Conservation (phyloP, 345 rosid species). For the Iberis pinnata region DNA sequence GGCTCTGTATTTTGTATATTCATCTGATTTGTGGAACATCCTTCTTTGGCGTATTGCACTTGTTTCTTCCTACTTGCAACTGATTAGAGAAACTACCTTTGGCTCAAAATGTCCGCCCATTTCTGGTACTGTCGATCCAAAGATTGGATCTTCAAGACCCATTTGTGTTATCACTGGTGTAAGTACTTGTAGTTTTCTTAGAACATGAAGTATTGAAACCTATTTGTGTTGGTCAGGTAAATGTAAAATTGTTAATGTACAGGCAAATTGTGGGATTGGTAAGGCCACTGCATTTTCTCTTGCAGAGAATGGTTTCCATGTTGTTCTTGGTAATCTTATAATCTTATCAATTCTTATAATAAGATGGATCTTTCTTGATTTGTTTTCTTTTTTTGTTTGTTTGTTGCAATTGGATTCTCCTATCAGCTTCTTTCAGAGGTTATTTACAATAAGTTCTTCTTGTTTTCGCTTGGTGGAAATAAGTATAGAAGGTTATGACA, state of each 20-base stretch:
- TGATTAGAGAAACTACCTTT: slow-evolving; percentile 37
- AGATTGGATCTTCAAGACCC: slow-evolving; percentile 30
- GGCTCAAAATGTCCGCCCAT: slow-evolving; percentile 20
- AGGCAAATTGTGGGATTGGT: slow-evolving; percentile 82
- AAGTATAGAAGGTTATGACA: slow-evolving; percentile 56
- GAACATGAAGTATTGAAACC: too few relatives aligned
- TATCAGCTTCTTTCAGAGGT: slow-evolving; percentile 47
- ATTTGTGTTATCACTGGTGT: slow-evolving; percentile 74
- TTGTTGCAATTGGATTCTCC: slow-evolving; percentile 63
- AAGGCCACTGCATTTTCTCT: slow-evolving; percentile 64
- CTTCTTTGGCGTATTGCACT: slow-evolving; percentile 51
- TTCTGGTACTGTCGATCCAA: slow-evolving; percentile 26
- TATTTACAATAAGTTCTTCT: neutral
- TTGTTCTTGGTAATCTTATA: slow-evolving; percentile 53
- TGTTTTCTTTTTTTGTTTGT: too few relatives aligned
- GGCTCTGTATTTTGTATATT: slow-evolving; percentile 37
- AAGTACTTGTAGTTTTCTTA: slow-evolving; percentile 22
- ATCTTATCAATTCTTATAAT: neutral
- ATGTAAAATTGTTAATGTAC: too few relatives aligned
- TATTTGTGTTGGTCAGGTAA: too few relatives aligned
- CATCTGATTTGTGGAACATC: slow-evolving; percentile 60
- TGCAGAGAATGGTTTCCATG: slow-evolving; percentile 53
- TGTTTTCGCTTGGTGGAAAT: neutral
- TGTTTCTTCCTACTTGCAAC: slow-evolving; percentile 42
- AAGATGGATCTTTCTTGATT: slow-evolving; percentile 15